These are phyloP conservation scores for Eucalyptus marginata DNA, from an alignment of 345 rosid genomes.

Conservation along the genomic window DNA sequence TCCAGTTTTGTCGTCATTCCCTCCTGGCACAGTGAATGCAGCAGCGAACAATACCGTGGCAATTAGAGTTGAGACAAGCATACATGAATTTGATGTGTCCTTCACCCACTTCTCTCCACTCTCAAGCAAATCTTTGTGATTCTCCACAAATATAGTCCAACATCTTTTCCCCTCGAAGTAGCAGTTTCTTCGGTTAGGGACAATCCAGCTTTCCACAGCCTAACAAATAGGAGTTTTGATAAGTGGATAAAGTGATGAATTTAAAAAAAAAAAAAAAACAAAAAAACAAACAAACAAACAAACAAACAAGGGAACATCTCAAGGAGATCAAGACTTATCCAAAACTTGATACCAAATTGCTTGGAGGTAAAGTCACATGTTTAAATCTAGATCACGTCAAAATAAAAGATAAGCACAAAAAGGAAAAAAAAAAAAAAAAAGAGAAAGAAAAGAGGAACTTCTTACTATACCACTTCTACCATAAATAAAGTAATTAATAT, in stretches of 20 bases:
- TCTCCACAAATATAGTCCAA: background rate
- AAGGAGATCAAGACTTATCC: background rate
- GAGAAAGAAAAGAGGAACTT: background rate
- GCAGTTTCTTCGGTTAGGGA: background rate
- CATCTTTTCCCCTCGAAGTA: rapidly evolving
- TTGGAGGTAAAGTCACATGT: background rate
- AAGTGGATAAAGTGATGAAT: rapidly evolving
- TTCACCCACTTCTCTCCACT: too few species aligned
- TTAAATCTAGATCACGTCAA: background rate
- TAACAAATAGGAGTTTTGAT: background rate
- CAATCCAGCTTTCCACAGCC: background rate
- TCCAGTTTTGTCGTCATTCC: too few species aligned
- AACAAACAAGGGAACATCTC: background rate
- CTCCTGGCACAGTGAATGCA: too few species aligned
- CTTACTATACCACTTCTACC: background rate
- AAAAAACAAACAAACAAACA: too few species aligned
- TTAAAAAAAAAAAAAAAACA: too few species aligned
- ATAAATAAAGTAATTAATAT: background rate
- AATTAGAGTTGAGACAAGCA: too few species aligned
- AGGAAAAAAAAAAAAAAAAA: too few species aligned
- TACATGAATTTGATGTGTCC: too few species aligned
- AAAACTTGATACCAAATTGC: too few species aligned
- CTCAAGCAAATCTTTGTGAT: background rate
- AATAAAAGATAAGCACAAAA: background rate
- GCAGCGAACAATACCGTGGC: too few species aligned